Evolutionary conservation across 2,329 filamentous ascomycete genomes (phyloP), one percentile per base, ranked within the genome.

Genomic region (Aspergillus oerlinghausenensis): DNA sequence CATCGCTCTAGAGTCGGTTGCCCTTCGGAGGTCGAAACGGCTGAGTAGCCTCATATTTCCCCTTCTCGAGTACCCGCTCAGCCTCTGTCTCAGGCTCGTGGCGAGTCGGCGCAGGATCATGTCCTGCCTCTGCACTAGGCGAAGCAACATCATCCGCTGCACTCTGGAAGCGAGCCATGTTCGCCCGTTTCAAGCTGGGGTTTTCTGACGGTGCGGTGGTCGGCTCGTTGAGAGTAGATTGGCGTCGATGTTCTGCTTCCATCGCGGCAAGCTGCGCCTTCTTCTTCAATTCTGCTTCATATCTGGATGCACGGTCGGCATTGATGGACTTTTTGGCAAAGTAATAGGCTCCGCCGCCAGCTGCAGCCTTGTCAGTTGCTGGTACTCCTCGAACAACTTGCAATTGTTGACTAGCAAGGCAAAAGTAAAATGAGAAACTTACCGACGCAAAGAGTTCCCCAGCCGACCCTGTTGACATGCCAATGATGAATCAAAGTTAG

Each of bases 271-370:
- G 57, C 35, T 73, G 67, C 9, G 71, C 66, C 60, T 77, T 75
- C 66, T 82, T 82, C 77, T 82, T 87, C 77, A 88, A 87, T 65
- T 84, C 82, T 59, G 88, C 86, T 66, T 88, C 83, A 63, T 88
- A 84, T 67, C 90, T 85, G 59, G 84, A 79, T 59, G 84, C 82
- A 62, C 93, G 89, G 75, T 97, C 92, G 65, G 89, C 89, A 72
- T 97, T 96, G 82, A 99, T 96, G 74, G 87, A 88, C 70, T 85
- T 84, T 82, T 99, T 99, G 62, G 94, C 94, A 73, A 97, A 96
- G 80, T 90, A 92, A 81, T 97, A 99, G 68, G 93, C 92, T 61
- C 88, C 90, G 63, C 86, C 94, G 70, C 93, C 94, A 64, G 92
- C 91, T 92, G 70, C 49, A 50, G 40, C 38, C 23, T 50, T 54